Conservation (phyloP, 257 asterid species). For the Solanum lycopersicoides region DNA sequence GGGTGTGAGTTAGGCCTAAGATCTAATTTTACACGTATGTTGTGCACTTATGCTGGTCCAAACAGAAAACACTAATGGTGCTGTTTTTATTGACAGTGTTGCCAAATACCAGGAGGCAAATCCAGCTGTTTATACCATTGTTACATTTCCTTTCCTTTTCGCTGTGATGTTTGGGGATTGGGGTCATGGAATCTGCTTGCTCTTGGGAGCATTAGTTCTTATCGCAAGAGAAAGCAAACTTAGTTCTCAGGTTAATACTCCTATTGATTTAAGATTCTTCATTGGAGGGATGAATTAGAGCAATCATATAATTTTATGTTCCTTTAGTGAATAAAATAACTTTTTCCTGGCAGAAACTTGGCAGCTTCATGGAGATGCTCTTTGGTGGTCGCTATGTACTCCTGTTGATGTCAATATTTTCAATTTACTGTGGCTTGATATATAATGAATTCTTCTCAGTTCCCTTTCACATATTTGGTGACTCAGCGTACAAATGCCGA, state of each 20-base stretch:
- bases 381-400: conserved; percentile 93
- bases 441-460: conserved; percentile 97
- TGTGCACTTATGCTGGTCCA: background rate
- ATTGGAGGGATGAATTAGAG: background rate
- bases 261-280: background rate
- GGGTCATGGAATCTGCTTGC: conserved; percentile 17
- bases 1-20: too few relatives aligned
- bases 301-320: background rate
- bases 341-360: conserved; percentile 66
- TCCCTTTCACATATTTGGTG: conserved; percentile 94
- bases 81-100: conserved; percentile 3
- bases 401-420: conserved; percentile 84
- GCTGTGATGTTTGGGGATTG: conserved; percentile 20
- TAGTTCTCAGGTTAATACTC: conserved; percentile 66
- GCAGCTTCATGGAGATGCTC: conserved; percentile 99
- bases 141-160: conserved; percentile 13
- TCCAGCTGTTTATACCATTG: conserved; percentile 10
- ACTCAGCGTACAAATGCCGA: conserved; percentile 82
- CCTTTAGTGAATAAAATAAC: background rate
- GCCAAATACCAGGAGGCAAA: conserved; percentile 11
- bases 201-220: conserved; percentile 5
- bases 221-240: conserved; percentile 13
- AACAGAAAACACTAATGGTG: background rate
- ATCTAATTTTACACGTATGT: background rate
- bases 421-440: conserved; percentile 91